Base-by-base conservation (phyloP, 1,284 basidiomycete species). In the Rhodotorula sp. region DNA sequence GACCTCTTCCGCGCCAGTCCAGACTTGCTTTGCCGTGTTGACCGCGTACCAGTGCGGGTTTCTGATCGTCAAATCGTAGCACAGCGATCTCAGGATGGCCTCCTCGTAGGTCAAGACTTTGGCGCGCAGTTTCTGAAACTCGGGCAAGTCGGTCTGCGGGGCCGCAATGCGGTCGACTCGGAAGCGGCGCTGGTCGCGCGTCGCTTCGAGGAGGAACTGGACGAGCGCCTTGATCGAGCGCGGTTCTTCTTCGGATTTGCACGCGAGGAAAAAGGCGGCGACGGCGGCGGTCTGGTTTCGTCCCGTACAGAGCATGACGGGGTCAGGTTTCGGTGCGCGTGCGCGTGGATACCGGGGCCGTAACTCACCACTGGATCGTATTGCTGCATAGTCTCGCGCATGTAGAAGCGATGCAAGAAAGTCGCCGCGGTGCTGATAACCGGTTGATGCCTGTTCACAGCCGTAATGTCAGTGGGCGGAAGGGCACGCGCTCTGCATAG, bases 361-460 rank as follows among this genome's bases (percentile, higher is more conserved):
- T 18, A 15, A n/a, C 67, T 62, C 49, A 75, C 76, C 22, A 67
- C 58, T 18, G 60, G 46, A 14, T 73, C 66, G 59, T 69, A 78
- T 24, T 71, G 49, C 45, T 77, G 72, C 29, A 78, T 33, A 3
- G 70, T 61, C 33, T 70, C 65, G 18, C 77, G 62, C 79, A 79
- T 79, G 73, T 78, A 79, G 69, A 79, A 79, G 4, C 78, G 70
- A 63, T 79, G 77, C 42, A 79, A 30, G 62, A 75, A 75, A 8
- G 74, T 70, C 5, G 75, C 72, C 3, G 78, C 77, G 6, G 78
- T 77, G 20, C 71, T 68, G 26, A 77, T 53, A 15, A 74, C 71
- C 20, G 77, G 55, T 26, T 75, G 70, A 4, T 72, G 74, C 20
- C 72, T 75, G 69, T 29, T 17, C 6, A 7, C 7, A 14, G 26